These are phyloP conservation scores for Graphilbum ipis-grandicollis DNA, from an alignment of 2,329 filamentous ascomycete genomes.

Conservation along the genomic window DNA sequence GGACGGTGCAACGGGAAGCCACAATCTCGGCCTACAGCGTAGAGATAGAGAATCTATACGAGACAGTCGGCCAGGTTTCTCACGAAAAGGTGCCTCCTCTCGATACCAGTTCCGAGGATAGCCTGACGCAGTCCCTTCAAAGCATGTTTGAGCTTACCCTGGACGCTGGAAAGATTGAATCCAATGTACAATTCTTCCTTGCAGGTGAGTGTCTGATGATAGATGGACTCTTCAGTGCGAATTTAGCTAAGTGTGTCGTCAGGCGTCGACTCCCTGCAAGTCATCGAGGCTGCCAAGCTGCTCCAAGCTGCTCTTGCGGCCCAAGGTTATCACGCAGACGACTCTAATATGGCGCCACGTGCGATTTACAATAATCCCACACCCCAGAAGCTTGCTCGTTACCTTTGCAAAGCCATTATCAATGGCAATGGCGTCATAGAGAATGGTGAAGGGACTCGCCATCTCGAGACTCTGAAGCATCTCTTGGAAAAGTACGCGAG, in stretches of 20 bases:
- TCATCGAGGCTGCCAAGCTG: slow-evolving; percentile 19
- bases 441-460: background rate
- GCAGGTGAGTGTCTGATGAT: no score
- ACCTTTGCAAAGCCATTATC: slow-evolving; percentile 10
- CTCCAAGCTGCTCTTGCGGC: slow-evolving; percentile 15
- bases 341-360: slow-evolving; percentile 19
- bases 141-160: slow-evolving; percentile 15
- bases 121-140: slow-evolving; percentile 15
- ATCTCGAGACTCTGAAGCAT: slow-evolving; percentile 15
- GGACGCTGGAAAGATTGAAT: slow-evolving; percentile 12
- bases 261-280: slow-evolving; percentile 24
- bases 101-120: slow-evolving; percentile 13
- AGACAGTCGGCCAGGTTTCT: no score
- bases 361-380: slow-evolving; percentile 23
- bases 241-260: no score
- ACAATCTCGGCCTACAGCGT: slow-evolving; percentile 15
- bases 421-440: background rate
- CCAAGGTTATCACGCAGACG: slow-evolving; percentile 6
- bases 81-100: slow-evolving; percentile 5
- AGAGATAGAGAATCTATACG: slow-evolving; percentile 1
- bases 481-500: slow-evolving; percentile 19
- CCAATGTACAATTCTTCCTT: slow-evolving; percentile 14
- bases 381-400: slow-evolving; percentile 16
- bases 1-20: slow-evolving; percentile 23
- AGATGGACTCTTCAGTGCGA: no score